Base-by-base conservation (phyloP, 352 stramenopile species). In the Globisporangium middletonii region DNA sequence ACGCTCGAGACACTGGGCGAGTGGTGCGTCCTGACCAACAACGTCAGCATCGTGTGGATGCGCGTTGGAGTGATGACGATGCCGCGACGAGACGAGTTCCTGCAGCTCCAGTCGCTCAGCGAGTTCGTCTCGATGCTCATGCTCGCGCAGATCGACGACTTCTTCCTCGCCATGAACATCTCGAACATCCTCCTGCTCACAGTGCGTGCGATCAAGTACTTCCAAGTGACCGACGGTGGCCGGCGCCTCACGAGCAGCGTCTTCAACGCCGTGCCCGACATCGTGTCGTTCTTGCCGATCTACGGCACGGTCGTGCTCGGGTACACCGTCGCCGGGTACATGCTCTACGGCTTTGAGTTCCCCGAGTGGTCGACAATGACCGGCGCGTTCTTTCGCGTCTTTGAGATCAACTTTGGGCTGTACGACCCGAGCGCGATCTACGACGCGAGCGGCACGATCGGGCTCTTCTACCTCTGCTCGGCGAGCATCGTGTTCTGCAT, bases 361-460 rank as follows among this genome's bases (percentile, higher is more conserved):
- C 51, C 63, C 28, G 79, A 89, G 55, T 89, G 77, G 79, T 73
- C 77, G 11, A 88, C 79, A 44, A 85, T 85, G 47, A 61, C 69
- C 0, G 53, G 72, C 7, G 71, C 79, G 12, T 60, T 87, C n/a
- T 89, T 82, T 42, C 75, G 79, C 3, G 79, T 89, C 15, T 85
- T 89, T 58, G 79, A 89, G 63, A 69, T 89, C 53, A 88, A 89
- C 57, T 88, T 89, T 53, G 77, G 79, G 1, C 55, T 89, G 12
- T 89, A 88, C 51, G 79, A 89, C 53, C 79, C 79, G 0, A 75
- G 75, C n/a, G 62, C 77, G 12, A 86, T 89, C 48, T 89, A 89
- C 57, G 79, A 86, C 35, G 69, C 77, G 5, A 65, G 73, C 12
- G 77, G 67, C 0, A 71, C 77, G 45, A 69, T 86, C 41, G 82